Evolutionary conservation across 148 eudicot genomes (phyloP).

Genomic region (Chenopodium album): DNA sequence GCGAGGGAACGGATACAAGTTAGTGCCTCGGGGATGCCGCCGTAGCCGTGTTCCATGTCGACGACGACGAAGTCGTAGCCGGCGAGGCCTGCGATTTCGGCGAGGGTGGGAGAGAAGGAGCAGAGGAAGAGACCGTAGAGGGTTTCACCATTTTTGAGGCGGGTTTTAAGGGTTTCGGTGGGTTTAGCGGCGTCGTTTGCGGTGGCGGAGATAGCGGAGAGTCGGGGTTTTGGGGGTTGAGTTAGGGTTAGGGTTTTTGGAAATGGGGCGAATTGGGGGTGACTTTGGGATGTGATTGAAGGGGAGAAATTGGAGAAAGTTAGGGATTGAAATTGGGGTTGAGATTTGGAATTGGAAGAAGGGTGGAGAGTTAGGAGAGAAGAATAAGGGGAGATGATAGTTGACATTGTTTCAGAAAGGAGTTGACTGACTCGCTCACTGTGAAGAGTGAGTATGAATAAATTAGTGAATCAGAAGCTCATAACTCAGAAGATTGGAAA

Average conservation of each 20-base stretch:
- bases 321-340: background rate
- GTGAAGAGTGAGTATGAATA: too few relatives aligned
- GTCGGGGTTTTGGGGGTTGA: conserved; percentile 11
- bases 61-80: conserved; percentile 86
- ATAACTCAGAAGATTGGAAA: too few relatives aligned
- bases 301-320: background rate
- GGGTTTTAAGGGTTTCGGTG: conserved; percentile 38
- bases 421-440: background rate
- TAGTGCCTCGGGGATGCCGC: conserved; percentile 60
- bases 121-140: conserved; percentile 84
- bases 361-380: conserved; percentile 4
- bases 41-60: conserved; percentile 93
- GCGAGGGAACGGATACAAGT: conserved; percentile 65
- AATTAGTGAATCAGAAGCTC: too few relatives aligned
- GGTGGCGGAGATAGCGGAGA: conserved; percentile 11
- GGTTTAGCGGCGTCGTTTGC: conserved; percentile 3
- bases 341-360: background rate
- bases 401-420: background rate
- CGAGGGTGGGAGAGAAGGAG: conserved; percentile 67
- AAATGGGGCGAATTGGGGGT: background rate
- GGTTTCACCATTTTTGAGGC: conserved; percentile 62
- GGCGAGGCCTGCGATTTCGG: conserved; percentile 77
- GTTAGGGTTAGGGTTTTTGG: background rate
- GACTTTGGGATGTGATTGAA: conserved; percentile 7
- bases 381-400: background rate